Evolutionary conservation across 148 eudicot species (phyloP).

Genomic region (Cornus florida): DNA sequence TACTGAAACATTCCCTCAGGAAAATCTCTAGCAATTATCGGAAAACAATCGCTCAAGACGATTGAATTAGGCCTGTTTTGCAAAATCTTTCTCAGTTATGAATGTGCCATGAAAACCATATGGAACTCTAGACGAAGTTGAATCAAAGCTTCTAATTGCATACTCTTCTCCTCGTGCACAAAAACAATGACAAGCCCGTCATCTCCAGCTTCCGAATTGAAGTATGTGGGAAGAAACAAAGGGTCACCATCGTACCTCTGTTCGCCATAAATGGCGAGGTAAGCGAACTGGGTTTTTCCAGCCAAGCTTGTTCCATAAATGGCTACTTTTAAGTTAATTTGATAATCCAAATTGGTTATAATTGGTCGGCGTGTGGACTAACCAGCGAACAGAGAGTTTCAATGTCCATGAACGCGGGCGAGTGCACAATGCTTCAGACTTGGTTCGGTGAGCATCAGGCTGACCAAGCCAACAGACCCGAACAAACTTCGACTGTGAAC

Average conservation of each 20-base stretch:
- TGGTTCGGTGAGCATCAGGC: too few species aligned
- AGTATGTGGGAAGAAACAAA: slow-evolving; percentile 14
- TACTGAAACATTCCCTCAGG: slow-evolving; percentile 9
- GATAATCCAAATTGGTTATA: slow-evolving; percentile 6
- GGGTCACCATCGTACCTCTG: slow-evolving; percentile 24
- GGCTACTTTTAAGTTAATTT: slow-evolving; percentile 28
- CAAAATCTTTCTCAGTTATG: slow-evolving; percentile 15
- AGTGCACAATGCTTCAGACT: too few species aligned
- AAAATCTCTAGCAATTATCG: not conserved
- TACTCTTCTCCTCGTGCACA: slow-evolving; percentile 21
- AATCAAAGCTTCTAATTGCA: slow-evolving; percentile 18
- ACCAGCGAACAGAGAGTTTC: slow-evolving; percentile 2
- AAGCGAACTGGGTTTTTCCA: slow-evolving; percentile 21
- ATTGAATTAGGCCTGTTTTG: slow-evolving; percentile 5
- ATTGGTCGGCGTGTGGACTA: slow-evolving; percentile 24
- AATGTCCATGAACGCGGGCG: too few species aligned
- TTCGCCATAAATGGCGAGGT: slow-evolving; percentile 23
- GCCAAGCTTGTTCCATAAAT: slow-evolving; percentile 14
- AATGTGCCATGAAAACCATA: slow-evolving; percentile 32
- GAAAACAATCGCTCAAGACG: not conserved
- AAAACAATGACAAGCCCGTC: slow-evolving; percentile 21
- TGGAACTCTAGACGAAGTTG: slow-evolving; percentile 24
- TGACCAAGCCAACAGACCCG: too few species aligned
- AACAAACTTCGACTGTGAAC: too few species aligned
- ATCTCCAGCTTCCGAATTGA: slow-evolving; percentile 16